Percentiles rank a stretch among this genome's conserved stretches.
Conservation (phyloP, 164 flowering plant genomes). For the Chimonanthus salicifolius region DNA sequence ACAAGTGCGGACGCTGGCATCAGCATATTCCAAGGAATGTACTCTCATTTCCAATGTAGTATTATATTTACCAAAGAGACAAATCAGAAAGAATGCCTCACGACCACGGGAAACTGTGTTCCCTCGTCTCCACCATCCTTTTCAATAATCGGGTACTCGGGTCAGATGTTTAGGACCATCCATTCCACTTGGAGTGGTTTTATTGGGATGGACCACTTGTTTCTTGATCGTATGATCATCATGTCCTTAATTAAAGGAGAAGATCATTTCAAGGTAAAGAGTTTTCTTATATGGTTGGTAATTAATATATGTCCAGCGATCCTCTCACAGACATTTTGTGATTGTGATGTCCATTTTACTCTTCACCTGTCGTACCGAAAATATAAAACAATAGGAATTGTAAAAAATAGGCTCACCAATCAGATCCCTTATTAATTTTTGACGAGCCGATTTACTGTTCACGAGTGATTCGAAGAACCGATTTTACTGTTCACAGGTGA, state of each 20-base stretch:
- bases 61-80: not conserved
- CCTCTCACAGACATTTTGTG: no score
- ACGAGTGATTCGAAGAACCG: no score
- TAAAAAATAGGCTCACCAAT: no score
- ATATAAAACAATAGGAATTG: no score
- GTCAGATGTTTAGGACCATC: not conserved
- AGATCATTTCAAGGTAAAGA: not conserved
- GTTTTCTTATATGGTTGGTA: not conserved
- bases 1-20: not conserved
- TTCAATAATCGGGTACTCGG: not conserved
- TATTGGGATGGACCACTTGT: not conserved
- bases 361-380: no score
- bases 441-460: no score
- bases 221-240: not conserved
- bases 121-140: not conserved
- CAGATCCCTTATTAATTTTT: no score
- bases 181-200: no score
- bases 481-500: no score
- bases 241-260: not conserved
- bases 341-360: no score
- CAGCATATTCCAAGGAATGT: slow-evolving; percentile 3
- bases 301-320: no score
- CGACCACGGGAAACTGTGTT: not conserved
- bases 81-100: not conserved
- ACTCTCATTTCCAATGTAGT: not conserved